A percentile compares a stretch with the other conserved stretches of the same genome.
Conservation (phyloP, 345 rosid genomes). For the Rhodomyrtus tomentosa region DNA sequence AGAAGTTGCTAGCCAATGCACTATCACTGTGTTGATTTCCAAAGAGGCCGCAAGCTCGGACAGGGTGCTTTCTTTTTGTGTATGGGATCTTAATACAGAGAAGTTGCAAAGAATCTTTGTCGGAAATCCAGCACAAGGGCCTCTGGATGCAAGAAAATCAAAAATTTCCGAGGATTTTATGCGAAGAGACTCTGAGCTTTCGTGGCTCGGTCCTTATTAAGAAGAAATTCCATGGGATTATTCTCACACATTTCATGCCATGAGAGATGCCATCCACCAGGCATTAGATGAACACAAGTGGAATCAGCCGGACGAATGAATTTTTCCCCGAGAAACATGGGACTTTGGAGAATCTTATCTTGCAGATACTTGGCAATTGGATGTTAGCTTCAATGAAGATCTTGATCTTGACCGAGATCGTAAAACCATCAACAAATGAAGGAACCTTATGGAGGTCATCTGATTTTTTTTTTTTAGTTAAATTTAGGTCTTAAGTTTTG, state of each 20-base stretch:
- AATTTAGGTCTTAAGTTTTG: too few species aligned
- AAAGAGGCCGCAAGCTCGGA: background rate
- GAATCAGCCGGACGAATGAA: background rate
- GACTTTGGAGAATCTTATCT: fast-evolving
- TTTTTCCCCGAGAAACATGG: background rate
- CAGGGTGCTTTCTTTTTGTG: background rate
- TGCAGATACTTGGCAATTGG: background rate
- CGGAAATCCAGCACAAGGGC: background rate
- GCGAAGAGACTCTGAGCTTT: background rate
- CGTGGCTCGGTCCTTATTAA: background rate
- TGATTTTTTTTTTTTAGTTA: too few species aligned
- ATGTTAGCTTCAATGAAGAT: background rate
- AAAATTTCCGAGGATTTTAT: background rate
- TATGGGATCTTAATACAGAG: background rate
- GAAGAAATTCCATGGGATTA: background rate
- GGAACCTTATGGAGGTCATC: too few species aligned
- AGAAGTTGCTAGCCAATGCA: background rate
- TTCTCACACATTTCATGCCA: background rate
- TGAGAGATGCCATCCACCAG: background rate
- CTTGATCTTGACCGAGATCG: background rate
- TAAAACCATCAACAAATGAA: too few species aligned
- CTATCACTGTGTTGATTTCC: background rate
- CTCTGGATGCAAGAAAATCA: background rate
- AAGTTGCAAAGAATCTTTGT: background rate
- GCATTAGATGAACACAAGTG: background rate